Conservation (phyloP, 495 filamentous ascomycete species). For the Lasiosphaeris hirsuta region DNA sequence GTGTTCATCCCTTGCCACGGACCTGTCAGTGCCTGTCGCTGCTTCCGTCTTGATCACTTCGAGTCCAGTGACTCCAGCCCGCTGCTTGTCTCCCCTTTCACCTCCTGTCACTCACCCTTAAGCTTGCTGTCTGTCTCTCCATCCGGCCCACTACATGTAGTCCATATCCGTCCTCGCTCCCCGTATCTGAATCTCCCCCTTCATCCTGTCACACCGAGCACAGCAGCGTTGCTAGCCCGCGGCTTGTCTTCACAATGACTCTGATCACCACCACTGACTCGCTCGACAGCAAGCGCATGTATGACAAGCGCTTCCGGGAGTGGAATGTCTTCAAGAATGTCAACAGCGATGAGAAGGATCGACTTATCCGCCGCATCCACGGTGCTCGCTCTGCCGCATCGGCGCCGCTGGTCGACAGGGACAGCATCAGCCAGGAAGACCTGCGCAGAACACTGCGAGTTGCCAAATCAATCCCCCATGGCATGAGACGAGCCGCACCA, state of each 20-base stretch:
- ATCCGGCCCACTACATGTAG: neutral
- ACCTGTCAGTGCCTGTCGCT: too few species aligned
- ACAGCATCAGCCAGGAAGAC: constrained; percentile 25
- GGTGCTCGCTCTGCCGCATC: constrained; percentile 9
- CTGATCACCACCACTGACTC: constrained; percentile 26
- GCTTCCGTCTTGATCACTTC: too few species aligned
- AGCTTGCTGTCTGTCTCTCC: neutral
- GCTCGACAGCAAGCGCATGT: constrained; percentile 34
- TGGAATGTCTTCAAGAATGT: constrained; percentile 36
- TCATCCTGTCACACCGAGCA: too few species aligned
- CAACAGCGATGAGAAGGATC: constrained; percentile 29
- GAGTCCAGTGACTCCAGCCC: too few species aligned
- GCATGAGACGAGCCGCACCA: constrained; percentile 5
- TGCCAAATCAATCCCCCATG: constrained; percentile 21
- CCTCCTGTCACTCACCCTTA: neutral
- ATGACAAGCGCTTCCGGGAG: constrained; percentile 35
- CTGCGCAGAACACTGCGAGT: constrained; percentile 22
- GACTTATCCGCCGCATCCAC: constrained; percentile 11
- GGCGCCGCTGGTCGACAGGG: constrained; percentile 4
- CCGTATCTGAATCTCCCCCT: neutral
- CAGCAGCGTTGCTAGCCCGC: too few species aligned
- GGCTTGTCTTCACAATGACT: constrained; percentile 18
- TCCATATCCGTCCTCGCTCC: neutral
- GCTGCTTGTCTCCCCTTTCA: too few species aligned
- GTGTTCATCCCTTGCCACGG: too few species aligned